Percentiles rank a stretch among this genome's conserved stretches.
These are phyloP conservation scores for Botryotinia globosa DNA, from an alignment of 2,329 filamentous ascomycete genomes.

Conservation along the genomic window DNA sequence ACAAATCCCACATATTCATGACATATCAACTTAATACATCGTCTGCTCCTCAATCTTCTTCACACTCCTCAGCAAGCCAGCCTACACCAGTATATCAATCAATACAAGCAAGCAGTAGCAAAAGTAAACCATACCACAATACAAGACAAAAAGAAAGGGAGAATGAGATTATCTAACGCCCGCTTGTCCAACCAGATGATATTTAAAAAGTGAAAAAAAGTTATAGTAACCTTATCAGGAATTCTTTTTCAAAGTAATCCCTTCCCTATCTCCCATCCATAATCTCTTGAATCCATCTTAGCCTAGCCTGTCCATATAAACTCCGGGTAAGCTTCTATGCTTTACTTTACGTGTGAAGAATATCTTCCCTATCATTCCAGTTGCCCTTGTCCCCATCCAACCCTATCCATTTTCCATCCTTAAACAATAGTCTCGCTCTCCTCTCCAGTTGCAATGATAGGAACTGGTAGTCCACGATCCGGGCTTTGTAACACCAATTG, in stretches of 20 bases:
- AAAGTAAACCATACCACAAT: neutral
- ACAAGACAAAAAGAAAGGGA: neutral
- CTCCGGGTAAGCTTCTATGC: constrained; percentile 15
- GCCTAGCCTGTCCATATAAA: constrained; percentile 17
- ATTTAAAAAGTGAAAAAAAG: neutral
- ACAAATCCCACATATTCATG: neutral
- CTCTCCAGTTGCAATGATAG: constrained; percentile 86
- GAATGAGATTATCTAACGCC: constrained; percentile 7
- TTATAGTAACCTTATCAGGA: neutral
- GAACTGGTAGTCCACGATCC: constrained; percentile 78
- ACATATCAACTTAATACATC: neutral
- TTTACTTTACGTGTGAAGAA: constrained; percentile 13
- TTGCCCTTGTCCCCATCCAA: neutral
- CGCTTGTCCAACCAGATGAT: constrained; percentile 16
- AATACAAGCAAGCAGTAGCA: neutral
- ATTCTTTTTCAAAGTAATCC: neutral
- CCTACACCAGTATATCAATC: neutral
- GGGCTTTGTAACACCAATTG: constrained; percentile 90
- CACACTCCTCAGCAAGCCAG: neutral
- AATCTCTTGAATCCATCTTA: constrained; percentile 1
- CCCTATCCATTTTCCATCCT: neutral
- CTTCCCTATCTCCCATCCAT: neutral
- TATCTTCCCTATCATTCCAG: constrained; percentile 4
- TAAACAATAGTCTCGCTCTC: constrained; percentile 72
- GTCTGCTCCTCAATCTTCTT: neutral